Conservation (phyloP, 306 rosid species). For the Fragaria ananassa region DNA sequence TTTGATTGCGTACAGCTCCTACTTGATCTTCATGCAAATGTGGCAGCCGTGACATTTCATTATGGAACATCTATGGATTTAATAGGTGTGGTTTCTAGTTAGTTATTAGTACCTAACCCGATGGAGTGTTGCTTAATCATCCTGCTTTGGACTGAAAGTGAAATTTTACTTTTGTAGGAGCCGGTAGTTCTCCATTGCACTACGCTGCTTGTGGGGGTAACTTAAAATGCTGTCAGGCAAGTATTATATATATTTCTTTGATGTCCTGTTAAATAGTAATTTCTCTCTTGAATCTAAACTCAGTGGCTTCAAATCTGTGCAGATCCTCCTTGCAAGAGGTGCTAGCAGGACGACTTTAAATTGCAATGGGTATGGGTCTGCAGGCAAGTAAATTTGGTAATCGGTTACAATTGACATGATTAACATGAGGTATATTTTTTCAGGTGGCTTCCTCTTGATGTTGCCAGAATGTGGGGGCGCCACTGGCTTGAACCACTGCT, state of each 20-base stretch:
- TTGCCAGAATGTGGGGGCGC: constrained; percentile 98
- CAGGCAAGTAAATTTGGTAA: neutral
- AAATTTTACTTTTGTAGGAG: constrained; percentile 47
- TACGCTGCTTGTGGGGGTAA: constrained; percentile 99
- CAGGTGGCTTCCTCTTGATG: constrained; percentile 96
- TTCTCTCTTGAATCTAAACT: constrained; percentile 19
- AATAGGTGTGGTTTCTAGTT: constrained; percentile 54
- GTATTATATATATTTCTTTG: constrained; percentile 25
- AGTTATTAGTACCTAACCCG: neutral
- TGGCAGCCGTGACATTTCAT: constrained; percentile 68
- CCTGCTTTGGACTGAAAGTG: constrained; percentile 16
- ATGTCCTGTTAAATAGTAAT: constrained; percentile 6
- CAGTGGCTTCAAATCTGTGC: constrained; percentile 27
- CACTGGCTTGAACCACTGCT: constrained; percentile 88
- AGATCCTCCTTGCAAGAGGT: constrained; percentile 90
- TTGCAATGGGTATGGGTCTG: constrained; percentile 76
- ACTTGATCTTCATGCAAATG: constrained; percentile 76
- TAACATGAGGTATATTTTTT: constrained; percentile 16
- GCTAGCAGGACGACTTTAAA: constrained; percentile 69
- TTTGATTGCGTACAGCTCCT: constrained; percentile 90
- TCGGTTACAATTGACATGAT: constrained; percentile 17
- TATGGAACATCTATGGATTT: constrained; percentile 93
- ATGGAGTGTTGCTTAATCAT: constrained; percentile 21
- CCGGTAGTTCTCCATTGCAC: constrained; percentile 97
- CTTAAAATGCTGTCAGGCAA: constrained; percentile 94